A percentile compares a stretch with the other conserved stretches of the same genome.
These are phyloP conservation scores for Populus hybrid DNA, from an alignment of 441 rosid genomes.

Conservation along the genomic window DNA sequence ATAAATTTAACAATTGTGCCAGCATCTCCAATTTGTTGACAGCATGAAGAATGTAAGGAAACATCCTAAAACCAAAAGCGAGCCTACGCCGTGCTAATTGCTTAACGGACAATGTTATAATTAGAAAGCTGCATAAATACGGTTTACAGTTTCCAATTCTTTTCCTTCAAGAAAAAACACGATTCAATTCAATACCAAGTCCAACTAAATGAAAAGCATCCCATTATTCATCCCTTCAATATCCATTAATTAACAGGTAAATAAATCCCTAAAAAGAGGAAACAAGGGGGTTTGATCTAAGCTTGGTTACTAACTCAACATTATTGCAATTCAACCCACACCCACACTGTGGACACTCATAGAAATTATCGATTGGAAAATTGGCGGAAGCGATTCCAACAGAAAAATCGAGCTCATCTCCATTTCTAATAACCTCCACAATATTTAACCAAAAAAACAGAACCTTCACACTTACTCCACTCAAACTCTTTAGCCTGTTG, in stretches of 20 bases:
- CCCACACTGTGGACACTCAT: slow-evolving; percentile 80
- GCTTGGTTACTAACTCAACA: slow-evolving; percentile 27
- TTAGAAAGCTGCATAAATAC: not conserved
- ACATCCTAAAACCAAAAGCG: not conserved
- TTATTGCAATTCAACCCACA: slow-evolving; percentile 70
- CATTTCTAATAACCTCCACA: slow-evolving; percentile 66
- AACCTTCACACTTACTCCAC: slow-evolving; percentile 73
- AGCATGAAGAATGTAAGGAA: not conserved
- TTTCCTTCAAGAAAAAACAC: not conserved
- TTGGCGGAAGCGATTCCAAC: slow-evolving; percentile 88
- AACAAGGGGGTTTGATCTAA: slow-evolving; percentile 41
- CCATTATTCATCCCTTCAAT: not conserved
- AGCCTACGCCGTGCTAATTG: not conserved
- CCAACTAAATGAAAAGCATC: slow-evolving; percentile 3
- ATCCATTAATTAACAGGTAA: not conserved
- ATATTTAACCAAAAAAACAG: slow-evolving; percentile 82
- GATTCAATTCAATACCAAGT: not conserved
- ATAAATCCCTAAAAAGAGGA: slow-evolving; percentile 42
- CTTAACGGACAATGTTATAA: not conserved
- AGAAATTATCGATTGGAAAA: slow-evolving; percentile 68
- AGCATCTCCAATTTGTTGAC: not conserved
- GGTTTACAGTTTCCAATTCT: not conserved
- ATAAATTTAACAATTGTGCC: not conserved
- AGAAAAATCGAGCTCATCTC: slow-evolving; percentile 62
- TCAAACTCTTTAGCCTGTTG: slow-evolving; percentile 48